These are phyloP conservation scores for Nicotiana attenuata DNA, from an alignment of 257 asterid species.

Conservation along the genomic window DNA sequence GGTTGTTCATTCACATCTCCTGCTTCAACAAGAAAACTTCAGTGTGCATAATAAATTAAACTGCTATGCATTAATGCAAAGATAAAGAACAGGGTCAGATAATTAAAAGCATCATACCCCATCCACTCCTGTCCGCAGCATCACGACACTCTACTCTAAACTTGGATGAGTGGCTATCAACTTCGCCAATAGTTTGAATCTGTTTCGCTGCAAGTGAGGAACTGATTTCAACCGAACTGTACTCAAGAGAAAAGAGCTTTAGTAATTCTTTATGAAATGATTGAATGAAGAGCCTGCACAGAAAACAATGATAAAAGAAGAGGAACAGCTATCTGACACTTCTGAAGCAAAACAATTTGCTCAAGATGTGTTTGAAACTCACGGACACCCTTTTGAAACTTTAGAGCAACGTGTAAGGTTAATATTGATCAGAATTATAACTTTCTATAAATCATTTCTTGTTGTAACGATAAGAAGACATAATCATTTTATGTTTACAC, in stretches of 20 bases:
- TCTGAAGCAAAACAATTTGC: background rate
- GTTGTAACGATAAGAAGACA: background rate
- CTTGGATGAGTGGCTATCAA: conserved; percentile 58
- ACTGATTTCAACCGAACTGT: conserved; percentile 97
- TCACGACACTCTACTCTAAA: conserved; percentile 89
- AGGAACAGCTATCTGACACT: background rate
- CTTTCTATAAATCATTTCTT: background rate
- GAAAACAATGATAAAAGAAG: background rate
- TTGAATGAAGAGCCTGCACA: conserved; percentile 6
- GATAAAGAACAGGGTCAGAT: conserved; percentile 17
- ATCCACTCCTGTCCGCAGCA: conserved; percentile 86
- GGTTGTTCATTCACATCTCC: conserved; percentile 67
- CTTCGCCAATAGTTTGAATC: conserved; percentile 77
- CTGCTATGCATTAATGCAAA: conserved; percentile 6
- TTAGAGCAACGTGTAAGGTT: background rate
- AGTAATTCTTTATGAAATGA: conserved; percentile 13
- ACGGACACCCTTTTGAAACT: background rate
- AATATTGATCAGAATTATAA: background rate
- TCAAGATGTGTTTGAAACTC: background rate
- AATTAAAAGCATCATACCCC: conserved; percentile 56
- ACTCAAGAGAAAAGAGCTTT: conserved; percentile 21
- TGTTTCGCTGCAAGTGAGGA: conserved; percentile 87
- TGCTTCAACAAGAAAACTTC: conserved; percentile 39
- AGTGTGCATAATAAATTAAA: background rate
- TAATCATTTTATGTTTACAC: background rate